Evolutionary conservation across 1,139 yeast species (phyloP), one percentile per base, ranked within the genome.

Genomic region (Hyphopichia fennica): DNA sequence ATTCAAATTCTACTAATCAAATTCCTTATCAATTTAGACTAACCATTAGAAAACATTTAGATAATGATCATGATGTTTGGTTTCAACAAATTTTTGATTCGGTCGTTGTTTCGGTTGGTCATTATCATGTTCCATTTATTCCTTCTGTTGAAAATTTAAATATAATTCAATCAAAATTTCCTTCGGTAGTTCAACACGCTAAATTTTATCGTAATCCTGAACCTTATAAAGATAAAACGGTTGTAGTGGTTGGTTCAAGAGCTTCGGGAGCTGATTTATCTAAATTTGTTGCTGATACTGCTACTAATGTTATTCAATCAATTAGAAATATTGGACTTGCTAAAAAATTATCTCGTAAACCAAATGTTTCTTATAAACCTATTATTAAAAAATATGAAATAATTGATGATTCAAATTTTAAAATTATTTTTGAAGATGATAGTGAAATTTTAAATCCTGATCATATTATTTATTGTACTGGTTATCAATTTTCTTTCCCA

Each of bases 231-330:
- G 64, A 56, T 38, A 57, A 70, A 48, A 58, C 52, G 0, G 65
- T 70, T 8, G 43, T 74, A 1, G 67, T 73, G 11, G 60, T 74
- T 34, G 79, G 79, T 0, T 68, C 76, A 1, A 56, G 77, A 36
- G 70, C 78, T 1, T 69, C 75, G 3, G 78, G 77, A 2, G 65
- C 69, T 5, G 79, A 74, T 48, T 58, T 73, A 43, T 60, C 64
- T 2, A 54, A 57, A 40, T 58, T 56, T 20, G 47, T 66, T 3
- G 57, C 65, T 3, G 52, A 53, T 15, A 43, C 49, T 18, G 65
- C 64, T 10, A 47, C 51, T 2, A 40, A 34, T 1, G 69, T 66
- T 3, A 57, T 57, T 45, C 70, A 66, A 46, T 64, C 69, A 15
- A 55, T 62, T 16, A 52, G 71, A 29, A 54, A 53, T 27, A 35